Conservation (phyloP, 192 early-diverging fungal genomes). For the Linnemannia elongata region DNA sequence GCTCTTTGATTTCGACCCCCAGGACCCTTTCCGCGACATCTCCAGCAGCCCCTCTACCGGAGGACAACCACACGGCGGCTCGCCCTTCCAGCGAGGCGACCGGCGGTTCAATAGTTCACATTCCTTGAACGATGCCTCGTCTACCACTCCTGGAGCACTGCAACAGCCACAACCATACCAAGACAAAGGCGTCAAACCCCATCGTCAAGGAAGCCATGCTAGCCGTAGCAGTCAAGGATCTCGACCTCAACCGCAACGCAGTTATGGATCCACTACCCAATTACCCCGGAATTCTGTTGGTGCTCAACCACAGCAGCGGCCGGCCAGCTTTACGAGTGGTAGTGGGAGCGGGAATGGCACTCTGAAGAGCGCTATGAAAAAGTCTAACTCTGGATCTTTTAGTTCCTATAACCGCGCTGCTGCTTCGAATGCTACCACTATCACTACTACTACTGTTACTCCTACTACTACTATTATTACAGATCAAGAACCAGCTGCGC, state of each 20-base stretch:
- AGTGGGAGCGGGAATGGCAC: neutral
- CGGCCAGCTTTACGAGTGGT: neutral
- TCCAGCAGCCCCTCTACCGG: neutral
- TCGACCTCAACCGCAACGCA: neutral
- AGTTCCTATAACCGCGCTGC: neutral
- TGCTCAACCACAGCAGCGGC: neutral
- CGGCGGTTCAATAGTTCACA: slow-evolving; percentile 7
- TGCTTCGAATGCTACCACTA: too few relatives aligned
- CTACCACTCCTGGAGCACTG: neutral
- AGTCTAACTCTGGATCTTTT: neutral
- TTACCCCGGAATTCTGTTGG: neutral
- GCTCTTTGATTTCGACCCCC: slow-evolving; percentile 15
- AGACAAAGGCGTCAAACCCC: neutral
- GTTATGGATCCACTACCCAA: slow-evolving; percentile 2
- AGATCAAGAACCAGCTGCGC: too few relatives aligned
- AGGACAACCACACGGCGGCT: neutral
- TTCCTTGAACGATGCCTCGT: slow-evolving; percentile 1
- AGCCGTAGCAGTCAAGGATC: neutral
- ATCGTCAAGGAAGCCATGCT: slow-evolving; percentile 4
- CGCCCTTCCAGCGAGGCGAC: neutral
- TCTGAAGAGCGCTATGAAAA: neutral
- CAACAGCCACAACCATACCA: neutral
- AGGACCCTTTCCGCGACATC: slow-evolving; percentile 30
- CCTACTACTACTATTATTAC: too few relatives aligned
- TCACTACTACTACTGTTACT: too few relatives aligned